Evolutionary conservation across 2,329 filamentous ascomycete species (phyloP), one percentile per base, ranked within the genome.

Genomic region (Albifimbria verrucaria): DNA sequence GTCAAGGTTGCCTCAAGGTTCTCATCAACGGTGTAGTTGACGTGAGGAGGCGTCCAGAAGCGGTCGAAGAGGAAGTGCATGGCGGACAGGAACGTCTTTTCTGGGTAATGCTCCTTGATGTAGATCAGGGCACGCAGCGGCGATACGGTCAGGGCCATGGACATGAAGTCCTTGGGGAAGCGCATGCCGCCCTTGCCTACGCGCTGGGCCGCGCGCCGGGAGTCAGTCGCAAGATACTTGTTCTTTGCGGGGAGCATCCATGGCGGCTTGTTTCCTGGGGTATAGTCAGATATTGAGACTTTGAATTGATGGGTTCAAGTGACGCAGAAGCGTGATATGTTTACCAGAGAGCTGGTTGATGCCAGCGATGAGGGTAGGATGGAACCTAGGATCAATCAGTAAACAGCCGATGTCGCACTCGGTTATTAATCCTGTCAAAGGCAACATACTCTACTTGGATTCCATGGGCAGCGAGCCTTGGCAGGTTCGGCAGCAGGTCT

Each of bases 241-340:
- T 80, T 85, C 73, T 92, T 92, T 43, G 82, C 84, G 2, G 85
- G 81, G 25, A 89, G 74, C 0, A 76, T 76, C 87, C 88, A 92
- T 1, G 90, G 89, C 0, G 89, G 89, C 58, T 83, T 83, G 68
- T 94, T 93, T 48, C 87, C 87, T 83, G 58, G 24, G 21, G 48
- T 48, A 18, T 25, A 46, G 23, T n/a, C n/a, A n/a, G 24, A 44
- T 32, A 32, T 52, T 23, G 17, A 17, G 42, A 32, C 25, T 41
- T 12, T 17, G 20, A 11, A 39, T 15, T n/a, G 32, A 15, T 17
- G 11, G 11, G 6, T 39, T 12, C 22, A 5, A 10, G 17, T 26
- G 28, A 49, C 36, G 11, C 17, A 25, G 15, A 26, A 15, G 18
- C 45, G 42, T 24, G 21, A 28, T 21, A 36, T 24, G 56, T 67